A percentile compares a stretch with the other conserved stretches of the same genome.
phyloP scores from a whole-genome alignment of 2,329 filamentous ascomycete species.

The Madurella fahalii region DNA sequence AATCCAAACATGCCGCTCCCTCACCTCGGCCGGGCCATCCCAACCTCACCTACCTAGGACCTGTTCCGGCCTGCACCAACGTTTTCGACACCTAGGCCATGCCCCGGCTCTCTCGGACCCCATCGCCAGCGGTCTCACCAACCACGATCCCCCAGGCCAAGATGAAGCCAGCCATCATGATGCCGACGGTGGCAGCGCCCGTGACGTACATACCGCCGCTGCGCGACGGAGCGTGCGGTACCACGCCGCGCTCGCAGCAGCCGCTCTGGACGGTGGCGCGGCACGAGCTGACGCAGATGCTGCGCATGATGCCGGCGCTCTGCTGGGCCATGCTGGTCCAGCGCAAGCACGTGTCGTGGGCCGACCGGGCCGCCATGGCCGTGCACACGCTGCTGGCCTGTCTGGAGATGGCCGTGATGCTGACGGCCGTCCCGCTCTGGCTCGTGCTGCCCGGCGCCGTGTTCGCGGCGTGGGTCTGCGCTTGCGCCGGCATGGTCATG shows the following conservation, averaged over 20 bases:
- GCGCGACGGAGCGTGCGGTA: constrained; percentile 35
- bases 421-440: constrained; percentile 27
- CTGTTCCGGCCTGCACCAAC: too few species aligned
- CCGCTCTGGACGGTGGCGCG: constrained; percentile 22
- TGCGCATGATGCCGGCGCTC: constrained; percentile 24
- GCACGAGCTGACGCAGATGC: constrained; percentile 24
- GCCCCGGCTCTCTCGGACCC: constrained; percentile 1
- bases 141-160: constrained; percentile 1
- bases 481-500: constrained; percentile 24
- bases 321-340: constrained; percentile 21
- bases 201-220: constrained; percentile 35
- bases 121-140: neutral
- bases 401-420: constrained; percentile 28
- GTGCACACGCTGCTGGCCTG: constrained; percentile 27
- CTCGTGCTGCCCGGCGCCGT: constrained; percentile 30
- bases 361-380: constrained; percentile 22
- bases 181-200: constrained; percentile 12
- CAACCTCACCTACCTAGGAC: too few species aligned
- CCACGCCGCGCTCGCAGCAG: constrained; percentile 28
- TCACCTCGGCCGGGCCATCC: too few species aligned
- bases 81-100: neutral
- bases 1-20: too few species aligned
- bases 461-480: constrained; percentile 28
- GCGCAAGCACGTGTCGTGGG: constrained; percentile 20
- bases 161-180: neutral